These are phyloP conservation scores for Oligophagozyma castellii DNA, from an alignment of 1,139 yeast genomes.

Conservation along the genomic window DNA sequence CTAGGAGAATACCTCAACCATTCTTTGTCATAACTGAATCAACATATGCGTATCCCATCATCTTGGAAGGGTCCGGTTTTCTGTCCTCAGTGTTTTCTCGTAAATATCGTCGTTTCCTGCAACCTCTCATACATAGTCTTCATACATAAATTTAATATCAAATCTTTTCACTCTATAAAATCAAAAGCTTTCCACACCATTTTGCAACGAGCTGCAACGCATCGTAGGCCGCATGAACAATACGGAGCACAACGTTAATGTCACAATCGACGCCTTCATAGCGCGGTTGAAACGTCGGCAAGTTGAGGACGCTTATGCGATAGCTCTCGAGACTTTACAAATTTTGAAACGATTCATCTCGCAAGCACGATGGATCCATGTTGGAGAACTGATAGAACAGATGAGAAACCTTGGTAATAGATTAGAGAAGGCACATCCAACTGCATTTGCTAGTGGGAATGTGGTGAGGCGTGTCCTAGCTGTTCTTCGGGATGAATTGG, in stretches of 20 bases:
- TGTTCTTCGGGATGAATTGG: constrained; percentile 75
- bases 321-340: constrained; percentile 81
- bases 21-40: too few species aligned
- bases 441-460: constrained; percentile 81
- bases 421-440: constrained; percentile 52
- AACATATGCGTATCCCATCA: too few species aligned
- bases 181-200: too few species aligned
- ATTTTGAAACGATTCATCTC: constrained; percentile 80
- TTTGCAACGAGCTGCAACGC: too few species aligned
- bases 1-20: too few species aligned
- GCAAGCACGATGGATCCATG: constrained; percentile 74
- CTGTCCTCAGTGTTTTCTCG: too few species aligned
- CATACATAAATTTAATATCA: too few species aligned
- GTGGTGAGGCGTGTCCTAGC: constrained; percentile 83
- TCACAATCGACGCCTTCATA: constrained; percentile 28
- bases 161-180: too few species aligned
- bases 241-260: constrained; percentile 24
- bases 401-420: constrained; percentile 53
- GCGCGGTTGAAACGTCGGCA: constrained; percentile 25
- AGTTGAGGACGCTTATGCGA: constrained; percentile 39
- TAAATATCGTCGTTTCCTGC: too few species aligned
- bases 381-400: constrained; percentile 55
- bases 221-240: too few species aligned
- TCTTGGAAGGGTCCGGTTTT: too few species aligned
- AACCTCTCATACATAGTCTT: too few species aligned